Evolutionary conservation across 768 basidiomycete genomes (phyloP).

Genomic region (Hebeloma cylindrosporum): DNA sequence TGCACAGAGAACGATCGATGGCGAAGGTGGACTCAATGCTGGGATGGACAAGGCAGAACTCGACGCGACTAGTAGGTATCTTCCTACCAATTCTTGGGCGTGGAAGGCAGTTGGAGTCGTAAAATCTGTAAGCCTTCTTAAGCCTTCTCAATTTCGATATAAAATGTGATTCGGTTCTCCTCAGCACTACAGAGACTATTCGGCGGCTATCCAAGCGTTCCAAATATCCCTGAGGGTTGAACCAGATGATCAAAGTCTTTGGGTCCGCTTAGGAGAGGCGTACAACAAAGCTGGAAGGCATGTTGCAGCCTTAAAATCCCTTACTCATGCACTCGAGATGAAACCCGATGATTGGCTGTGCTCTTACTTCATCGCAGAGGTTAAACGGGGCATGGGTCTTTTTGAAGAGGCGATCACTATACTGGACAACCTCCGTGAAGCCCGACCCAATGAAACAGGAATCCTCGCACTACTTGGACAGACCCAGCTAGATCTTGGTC

Average conservation of each 20-base stretch:
- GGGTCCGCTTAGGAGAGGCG: constrained; percentile 90
- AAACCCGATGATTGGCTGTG: constrained; percentile 82
- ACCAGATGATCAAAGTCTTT: constrained; percentile 74
- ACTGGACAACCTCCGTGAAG: constrained; percentile 55
- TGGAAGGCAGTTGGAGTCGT: constrained; percentile 96
- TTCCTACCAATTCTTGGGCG: constrained; percentile 89
- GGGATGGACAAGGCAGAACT: constrained; percentile 41
- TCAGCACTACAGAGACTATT: constrained; percentile 68
- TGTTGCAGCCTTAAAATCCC: constrained; percentile 85
- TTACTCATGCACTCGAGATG: constrained; percentile 71
- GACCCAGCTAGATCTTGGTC: constrained; percentile 70
- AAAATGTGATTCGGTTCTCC: not conserved
- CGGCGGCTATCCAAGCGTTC: constrained; percentile 76
- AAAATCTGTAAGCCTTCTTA: constrained; percentile 65
- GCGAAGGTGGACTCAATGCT: constrained; percentile 78
- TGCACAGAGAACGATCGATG: constrained; percentile 89
- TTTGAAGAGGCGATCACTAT: constrained; percentile 72
- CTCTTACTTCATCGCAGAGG: constrained; percentile 79
- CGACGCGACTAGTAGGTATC: constrained; percentile 50
- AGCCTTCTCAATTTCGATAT: not conserved
- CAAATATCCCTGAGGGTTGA: constrained; percentile 85
- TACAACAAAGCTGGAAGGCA: constrained; percentile 88
- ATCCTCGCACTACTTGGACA: constrained; percentile 71
- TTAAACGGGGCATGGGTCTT: constrained; percentile 74
- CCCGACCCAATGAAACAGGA: constrained; percentile 67